phyloP scores from a whole-genome alignment of 192 early-diverging fungal genomes.

The Gamsiella multidivaricata region DNA sequence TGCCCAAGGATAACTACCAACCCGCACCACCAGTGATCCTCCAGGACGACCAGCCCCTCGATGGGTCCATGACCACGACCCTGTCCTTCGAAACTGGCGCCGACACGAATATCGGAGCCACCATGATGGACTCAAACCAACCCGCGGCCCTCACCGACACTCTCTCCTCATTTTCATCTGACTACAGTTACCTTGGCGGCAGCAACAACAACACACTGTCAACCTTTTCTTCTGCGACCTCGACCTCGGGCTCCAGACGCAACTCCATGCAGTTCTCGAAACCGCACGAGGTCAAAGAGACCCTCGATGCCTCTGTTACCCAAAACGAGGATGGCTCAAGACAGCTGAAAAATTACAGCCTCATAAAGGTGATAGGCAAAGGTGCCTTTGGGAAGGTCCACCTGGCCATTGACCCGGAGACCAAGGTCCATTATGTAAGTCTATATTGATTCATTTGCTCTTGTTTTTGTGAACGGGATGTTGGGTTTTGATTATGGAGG shows the following conservation, averaged over 20 bases:
- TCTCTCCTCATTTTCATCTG: constrained; percentile 43
- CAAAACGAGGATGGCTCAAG: constrained; percentile 79
- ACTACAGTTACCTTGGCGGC: constrained; percentile 9
- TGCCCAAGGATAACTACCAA: no score
- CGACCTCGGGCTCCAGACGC: constrained; percentile 29
- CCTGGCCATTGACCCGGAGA: constrained; percentile 69
- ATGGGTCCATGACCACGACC: constrained; percentile 16
- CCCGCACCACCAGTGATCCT: not conserved
- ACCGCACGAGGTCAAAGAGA: constrained; percentile 27
- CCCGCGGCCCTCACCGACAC: constrained; percentile 39
- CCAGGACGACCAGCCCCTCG: constrained; percentile 21
- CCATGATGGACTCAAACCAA: constrained; percentile 25
- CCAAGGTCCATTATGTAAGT: constrained; percentile 68
- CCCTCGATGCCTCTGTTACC: constrained; percentile 66
- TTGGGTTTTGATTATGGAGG: no score
- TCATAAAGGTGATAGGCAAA: constrained; percentile 81
- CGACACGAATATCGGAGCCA: constrained; percentile 7
- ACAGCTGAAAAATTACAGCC: constrained; percentile 85
- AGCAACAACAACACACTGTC: constrained; percentile 27
- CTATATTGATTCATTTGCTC: not conserved
- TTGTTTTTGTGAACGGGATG: constrained; percentile 16
- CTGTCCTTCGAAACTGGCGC: constrained; percentile 20
- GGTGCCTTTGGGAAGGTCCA: constrained; percentile 94
- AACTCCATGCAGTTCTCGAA: constrained; percentile 34
- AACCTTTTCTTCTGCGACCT: constrained; percentile 21